Evolutionary conservation across 1,284 basidiomycete genomes (phyloP), one percentile per base, ranked within the genome.

Genomic region (Ganoderma multipileum): DNA sequence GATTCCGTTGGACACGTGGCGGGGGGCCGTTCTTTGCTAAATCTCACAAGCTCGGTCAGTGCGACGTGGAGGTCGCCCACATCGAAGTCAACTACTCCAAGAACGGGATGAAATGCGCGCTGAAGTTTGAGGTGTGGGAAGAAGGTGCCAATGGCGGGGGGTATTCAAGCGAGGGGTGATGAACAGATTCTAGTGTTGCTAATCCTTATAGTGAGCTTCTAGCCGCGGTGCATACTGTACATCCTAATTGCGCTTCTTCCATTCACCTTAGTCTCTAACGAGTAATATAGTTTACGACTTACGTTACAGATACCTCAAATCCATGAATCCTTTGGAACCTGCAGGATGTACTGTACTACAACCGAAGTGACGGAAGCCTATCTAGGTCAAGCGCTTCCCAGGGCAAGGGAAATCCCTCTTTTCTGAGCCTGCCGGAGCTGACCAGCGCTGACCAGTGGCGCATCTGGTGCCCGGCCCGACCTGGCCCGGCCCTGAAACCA

Each of bases 71-170:
- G 47, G 79, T 84, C 61, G 65, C 66, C 20, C 70, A 72, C 7
- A 70, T 82, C 57, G 79, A 83, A 50, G 78, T 84, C 60, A 81
- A 77, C 67, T 84, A 83, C 74, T 80, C 81, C 39, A 81, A 80
- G 74, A 83, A 82, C 71, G 78, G 75, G 62, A 78, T 83, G 76
- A 84, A 84, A 70, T 83, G 80, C 72, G 75, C 76, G 11, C 70
- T 83, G 68, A 84, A 84, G 72, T 80, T 83, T 67, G 80, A 82
- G 60, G 79, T 85, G 42, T 71, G 50, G 12, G 73, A 81, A 64
- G 68, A 64, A 14, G 76, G 76, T 14, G 38, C 38, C 38, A 11
- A 9, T 11, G 38, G 38, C 14, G 74, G 74, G 54, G 28, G 74
- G 70, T 39, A 57, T 57, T 12, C 23, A 11, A 26, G 47, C 23